Conservation (phyloP, 257 asterid species). For the Henckelia pumila region DNA sequence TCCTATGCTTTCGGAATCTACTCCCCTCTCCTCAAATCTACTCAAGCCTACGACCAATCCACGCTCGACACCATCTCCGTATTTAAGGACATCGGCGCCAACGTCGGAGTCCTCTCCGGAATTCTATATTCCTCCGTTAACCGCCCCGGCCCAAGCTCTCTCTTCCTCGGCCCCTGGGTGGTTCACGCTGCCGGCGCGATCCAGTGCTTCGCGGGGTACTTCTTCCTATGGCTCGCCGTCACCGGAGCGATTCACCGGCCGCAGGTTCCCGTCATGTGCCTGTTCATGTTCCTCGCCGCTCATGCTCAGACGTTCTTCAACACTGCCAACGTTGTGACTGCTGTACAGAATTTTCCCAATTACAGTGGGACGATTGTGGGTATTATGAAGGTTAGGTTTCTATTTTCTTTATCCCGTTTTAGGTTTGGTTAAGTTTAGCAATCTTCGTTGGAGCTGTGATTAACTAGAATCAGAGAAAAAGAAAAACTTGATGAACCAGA, state of each 20-base stretch:
- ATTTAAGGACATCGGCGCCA: conserved; percentile 95
- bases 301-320: conserved; percentile 91
- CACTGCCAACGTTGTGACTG: conserved; percentile 84
- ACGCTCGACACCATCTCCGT: conserved; percentile 85
- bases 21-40: conserved; percentile 77
- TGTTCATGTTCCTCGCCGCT: conserved; percentile 86
- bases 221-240: conserved; percentile 79
- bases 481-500: no score
- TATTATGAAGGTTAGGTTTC: conserved; percentile 74
- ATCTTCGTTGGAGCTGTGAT: no score
- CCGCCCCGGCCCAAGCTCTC: conserved; percentile 19
- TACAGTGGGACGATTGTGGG: conserved; percentile 87
- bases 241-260: conserved; percentile 61
- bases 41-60: conserved; percentile 71
- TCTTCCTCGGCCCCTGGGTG: conserved; percentile 66
- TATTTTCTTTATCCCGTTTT: not conserved
- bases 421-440: no score
- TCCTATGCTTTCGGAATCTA: conserved; percentile 94
- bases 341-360: conserved; percentile 71
- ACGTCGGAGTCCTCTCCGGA: conserved; percentile 92
- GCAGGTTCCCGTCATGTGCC: conserved; percentile 50
- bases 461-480: no score
- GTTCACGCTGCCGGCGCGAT: conserved; percentile 69
- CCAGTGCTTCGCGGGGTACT: conserved; percentile 81
- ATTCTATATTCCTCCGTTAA: conserved; percentile 57